Conservation (phyloP, 2,329 filamentous ascomycete species). For the Fusarium sp. region DNA sequence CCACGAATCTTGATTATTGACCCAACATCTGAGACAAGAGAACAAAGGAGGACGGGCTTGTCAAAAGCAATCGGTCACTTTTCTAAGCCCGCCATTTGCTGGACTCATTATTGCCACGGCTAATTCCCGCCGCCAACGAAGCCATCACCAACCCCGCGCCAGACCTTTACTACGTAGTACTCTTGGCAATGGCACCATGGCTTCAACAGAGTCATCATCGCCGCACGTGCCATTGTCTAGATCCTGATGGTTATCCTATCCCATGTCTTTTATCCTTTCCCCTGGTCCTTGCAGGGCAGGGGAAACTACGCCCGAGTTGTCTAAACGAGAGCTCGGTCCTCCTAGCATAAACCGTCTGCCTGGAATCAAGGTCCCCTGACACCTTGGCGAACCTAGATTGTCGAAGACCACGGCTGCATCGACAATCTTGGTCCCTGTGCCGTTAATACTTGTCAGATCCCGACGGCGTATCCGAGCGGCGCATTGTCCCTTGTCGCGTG, state of each 20-base stretch:
- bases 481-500: background rate
- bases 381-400: slow-evolving; percentile 16
- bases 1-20: background rate
- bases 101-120: background rate
- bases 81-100: background rate
- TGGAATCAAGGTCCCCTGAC: background rate
- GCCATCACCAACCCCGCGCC: background rate
- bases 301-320: background rate
- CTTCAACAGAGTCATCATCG: background rate
- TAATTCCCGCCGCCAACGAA: background rate
- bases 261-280: background rate
- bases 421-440: slow-evolving; percentile 6
- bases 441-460: background rate
- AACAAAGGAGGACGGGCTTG: background rate
- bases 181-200: background rate
- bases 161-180: background rate
- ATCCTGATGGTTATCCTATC: slow-evolving; percentile 6
- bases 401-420: slow-evolving; percentile 6
- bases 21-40: background rate
- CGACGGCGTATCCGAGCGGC: background rate
- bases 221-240: background rate
- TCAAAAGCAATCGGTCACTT: background rate
- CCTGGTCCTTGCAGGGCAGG: background rate
- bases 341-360: background rate
- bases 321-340: background rate